Conservation (phyloP, 108 stramenopile genomes). For the Fragilariopsis cylindrus region DNA sequence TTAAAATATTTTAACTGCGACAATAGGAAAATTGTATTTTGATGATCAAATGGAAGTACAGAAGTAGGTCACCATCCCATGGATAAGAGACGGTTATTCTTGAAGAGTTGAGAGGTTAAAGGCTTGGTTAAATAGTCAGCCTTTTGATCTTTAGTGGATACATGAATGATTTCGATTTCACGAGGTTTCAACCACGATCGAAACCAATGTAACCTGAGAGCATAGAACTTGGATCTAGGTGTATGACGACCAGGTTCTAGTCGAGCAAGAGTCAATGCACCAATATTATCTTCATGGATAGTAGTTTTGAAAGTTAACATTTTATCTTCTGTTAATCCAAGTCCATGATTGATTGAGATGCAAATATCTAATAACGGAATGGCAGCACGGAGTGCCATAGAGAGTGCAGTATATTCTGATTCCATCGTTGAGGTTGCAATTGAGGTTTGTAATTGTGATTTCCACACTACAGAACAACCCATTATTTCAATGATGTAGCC, state of each 20-base stretch:
- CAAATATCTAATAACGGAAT: constrained; percentile 35
- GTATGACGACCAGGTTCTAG: constrained; percentile 34
- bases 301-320: constrained; percentile 24
- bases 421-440: constrained; percentile 53
- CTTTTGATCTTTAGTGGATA: constrained; percentile 23
- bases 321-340: constrained; percentile 3
- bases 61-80: constrained; percentile 36
- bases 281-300: constrained; percentile 55
- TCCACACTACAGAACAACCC: constrained; percentile 19
- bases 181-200: constrained; percentile 11
- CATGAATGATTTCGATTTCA: constrained; percentile 17
- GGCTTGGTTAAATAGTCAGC: constrained; percentile 53
- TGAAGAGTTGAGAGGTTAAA: constrained; percentile 10
- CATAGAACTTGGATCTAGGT: constrained; percentile 50
- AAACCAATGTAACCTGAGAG: constrained; percentile 59
- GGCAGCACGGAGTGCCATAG: constrained; percentile 37
- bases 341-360: constrained; percentile 2
- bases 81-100: constrained; percentile 19
- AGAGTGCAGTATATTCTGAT: constrained; percentile 52
- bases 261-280: constrained; percentile 37
- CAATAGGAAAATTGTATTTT: no score
- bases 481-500: constrained; percentile 34
- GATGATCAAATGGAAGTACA: no score
- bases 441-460: constrained; percentile 38
- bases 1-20: no score